phyloP scores from a whole-genome alignment of 257 asterid species.

The Scutellaria barbata region DNA sequence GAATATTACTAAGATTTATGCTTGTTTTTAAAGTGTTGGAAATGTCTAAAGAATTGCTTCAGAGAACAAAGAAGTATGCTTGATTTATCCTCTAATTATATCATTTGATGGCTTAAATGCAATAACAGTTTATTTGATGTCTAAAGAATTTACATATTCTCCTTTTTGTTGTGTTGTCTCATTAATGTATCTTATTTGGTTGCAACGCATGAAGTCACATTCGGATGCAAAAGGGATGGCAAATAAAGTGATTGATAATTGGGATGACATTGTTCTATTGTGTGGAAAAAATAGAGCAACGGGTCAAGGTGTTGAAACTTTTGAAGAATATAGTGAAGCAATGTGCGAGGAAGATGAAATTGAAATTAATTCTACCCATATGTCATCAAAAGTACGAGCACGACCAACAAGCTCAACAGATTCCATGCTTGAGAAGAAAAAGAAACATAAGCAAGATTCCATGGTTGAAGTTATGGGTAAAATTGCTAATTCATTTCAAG shows the following conservation, averaged over 20 bases:
- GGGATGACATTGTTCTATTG: background rate
- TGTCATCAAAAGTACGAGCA: background rate
- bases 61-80: too few relatives aligned
- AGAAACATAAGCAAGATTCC: background rate
- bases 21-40: too few relatives aligned
- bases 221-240: too few relatives aligned
- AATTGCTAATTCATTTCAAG: background rate
- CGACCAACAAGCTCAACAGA: background rate
- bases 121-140: too few relatives aligned
- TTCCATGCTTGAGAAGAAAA: background rate
- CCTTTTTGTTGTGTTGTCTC: too few relatives aligned
- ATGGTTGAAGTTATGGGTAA: background rate
- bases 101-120: too few relatives aligned
- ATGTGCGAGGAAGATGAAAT: background rate
- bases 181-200: too few relatives aligned
- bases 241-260: background rate
- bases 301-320: background rate
- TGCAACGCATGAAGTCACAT: too few relatives aligned
- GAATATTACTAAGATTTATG: too few relatives aligned
- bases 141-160: too few relatives aligned
- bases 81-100: too few relatives aligned
- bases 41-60: too few relatives aligned
- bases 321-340: background rate
- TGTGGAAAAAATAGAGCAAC: background rate
- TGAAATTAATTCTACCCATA: background rate